Percentiles rank a stretch among this genome's conserved stretches.
phyloP scores from a whole-genome alignment of 2,329 filamentous ascomycete species.

The Trichothecium sympodiale region DNA sequence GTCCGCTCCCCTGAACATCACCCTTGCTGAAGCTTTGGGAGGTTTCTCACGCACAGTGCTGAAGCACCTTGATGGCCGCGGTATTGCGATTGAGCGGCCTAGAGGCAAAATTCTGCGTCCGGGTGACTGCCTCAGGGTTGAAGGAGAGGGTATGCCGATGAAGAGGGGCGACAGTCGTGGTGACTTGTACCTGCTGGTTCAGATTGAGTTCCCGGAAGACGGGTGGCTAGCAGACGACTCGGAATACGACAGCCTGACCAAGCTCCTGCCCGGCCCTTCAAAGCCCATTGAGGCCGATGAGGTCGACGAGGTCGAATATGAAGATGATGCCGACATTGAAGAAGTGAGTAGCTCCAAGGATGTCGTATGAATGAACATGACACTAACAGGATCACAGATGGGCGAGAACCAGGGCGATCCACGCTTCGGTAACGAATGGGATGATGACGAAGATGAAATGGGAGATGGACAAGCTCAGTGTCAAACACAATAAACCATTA shows the following conservation, averaged over 20 bases:
- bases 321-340: constrained; percentile 73
- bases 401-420: constrained; percentile 61
- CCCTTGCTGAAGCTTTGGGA: constrained; percentile 70
- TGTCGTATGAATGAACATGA: neutral
- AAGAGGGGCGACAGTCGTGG: constrained; percentile 78
- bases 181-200: constrained; percentile 77
- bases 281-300: constrained; percentile 58
- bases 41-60: constrained; percentile 87
- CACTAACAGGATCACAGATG: constrained; percentile 39
- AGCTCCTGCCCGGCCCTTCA: constrained; percentile 59
- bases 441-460: constrained; percentile 58
- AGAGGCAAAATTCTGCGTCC: constrained; percentile 76
- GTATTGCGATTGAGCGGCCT: constrained; percentile 70
- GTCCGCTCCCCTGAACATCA: constrained; percentile 69
- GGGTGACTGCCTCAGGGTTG: constrained; percentile 73
- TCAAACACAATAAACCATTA: constrained; percentile 50
- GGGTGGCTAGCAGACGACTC: constrained; percentile 70
- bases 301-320: constrained; percentile 79
- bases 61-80: constrained; percentile 86
- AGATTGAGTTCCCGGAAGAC: constrained; percentile 80
- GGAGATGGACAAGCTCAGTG: constrained; percentile 59
- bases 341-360: constrained; percentile 37
- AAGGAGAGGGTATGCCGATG: constrained; percentile 87
- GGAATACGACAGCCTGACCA: constrained; percentile 57
- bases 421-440: constrained; percentile 53